Percentiles rank a stretch among this genome's conserved stretches.
Conservation (phyloP, 306 rosid species). For the Urtica urens region DNA sequence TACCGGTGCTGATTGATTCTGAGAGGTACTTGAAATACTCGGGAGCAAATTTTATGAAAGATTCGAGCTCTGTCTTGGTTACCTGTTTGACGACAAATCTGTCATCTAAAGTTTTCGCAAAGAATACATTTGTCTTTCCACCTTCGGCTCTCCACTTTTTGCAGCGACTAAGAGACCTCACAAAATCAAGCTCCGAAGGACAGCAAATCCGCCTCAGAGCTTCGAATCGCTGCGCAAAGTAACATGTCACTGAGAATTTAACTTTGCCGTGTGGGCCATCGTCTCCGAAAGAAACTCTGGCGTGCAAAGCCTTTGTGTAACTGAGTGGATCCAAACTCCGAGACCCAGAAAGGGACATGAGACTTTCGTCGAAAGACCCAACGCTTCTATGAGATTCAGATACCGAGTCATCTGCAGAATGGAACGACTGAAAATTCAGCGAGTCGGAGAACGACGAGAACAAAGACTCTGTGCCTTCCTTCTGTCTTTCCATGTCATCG, state of each 20-base stretch:
- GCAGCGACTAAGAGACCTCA: slow-evolving; percentile 92
- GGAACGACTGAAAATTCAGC: slow-evolving; percentile 32
- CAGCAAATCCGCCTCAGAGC: slow-evolving; percentile 81
- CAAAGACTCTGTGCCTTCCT: slow-evolving; percentile 30
- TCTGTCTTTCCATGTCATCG: slow-evolving; percentile 49
- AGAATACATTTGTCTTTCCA: slow-evolving; percentile 94
- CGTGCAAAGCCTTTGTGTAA: slow-evolving; percentile 58
- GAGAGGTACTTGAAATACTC: slow-evolving; percentile 79
- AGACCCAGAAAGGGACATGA: slow-evolving; percentile 46
- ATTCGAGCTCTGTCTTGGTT: slow-evolving; percentile 89
- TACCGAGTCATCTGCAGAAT: slow-evolving; percentile 39
- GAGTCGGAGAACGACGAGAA: slow-evolving; percentile 38
- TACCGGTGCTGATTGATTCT: slow-evolving; percentile 53
- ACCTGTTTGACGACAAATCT: slow-evolving; percentile 85
- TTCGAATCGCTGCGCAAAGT: slow-evolving; percentile 74
- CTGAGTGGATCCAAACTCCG: slow-evolving; percentile 49
- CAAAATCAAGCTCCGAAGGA: slow-evolving; percentile 69
- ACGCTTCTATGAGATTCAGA: slow-evolving; percentile 48
- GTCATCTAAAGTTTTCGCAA: slow-evolving; percentile 91
- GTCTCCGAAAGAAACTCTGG: slow-evolving; percentile 73
- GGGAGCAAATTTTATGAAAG: slow-evolving; percentile 75
- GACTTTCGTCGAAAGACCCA: slow-evolving; percentile 50
- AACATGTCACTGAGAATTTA: slow-evolving; percentile 62
- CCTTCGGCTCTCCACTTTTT: slow-evolving; percentile 99
- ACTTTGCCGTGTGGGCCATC: slow-evolving; percentile 66